Base-by-base conservation (phyloP, 2,329 filamentous ascomycete genomes). In the Raffaelea ambrosiae region DNA sequence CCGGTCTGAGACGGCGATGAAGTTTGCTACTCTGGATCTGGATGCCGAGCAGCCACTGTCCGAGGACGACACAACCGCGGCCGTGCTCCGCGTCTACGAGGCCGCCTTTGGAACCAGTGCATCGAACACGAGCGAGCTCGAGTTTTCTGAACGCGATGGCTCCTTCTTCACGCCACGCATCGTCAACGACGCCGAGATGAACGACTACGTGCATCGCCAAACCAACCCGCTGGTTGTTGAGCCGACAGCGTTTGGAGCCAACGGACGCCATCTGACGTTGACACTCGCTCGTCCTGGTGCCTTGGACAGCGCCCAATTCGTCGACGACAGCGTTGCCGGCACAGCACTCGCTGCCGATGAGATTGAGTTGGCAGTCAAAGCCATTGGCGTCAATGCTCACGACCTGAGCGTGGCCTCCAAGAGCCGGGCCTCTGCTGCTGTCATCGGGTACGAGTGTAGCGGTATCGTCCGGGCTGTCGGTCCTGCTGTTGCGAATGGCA, bases 1-100 rank as follows among this genome's bases (percentile, higher is more conserved):
- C 20, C 69, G 71, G 1, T 72, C 71, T 1, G 72, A 74, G 53
- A 66, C 67, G 1, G 63, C 64, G 21, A 66, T 71, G 43, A 62
- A 62, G 13, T 68, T 70, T 16, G 67, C 68, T 1, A 72, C 67
- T 1, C 58, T 76, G 0, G 71, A 74, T 43, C 58, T 75, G 1
- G 68, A 74, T 31, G 64, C 64, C 4, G 40, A 48, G 11, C 40
- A 45, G 0, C 47, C 45, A 0, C 54, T 62, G 3, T 55, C 55
- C 1, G 58, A 60, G 39, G 51, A 53, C 5, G 55, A 52, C 7
- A 56, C 58, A 3, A 48, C 54, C 8, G 49, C 54, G 16, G 52
- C 56, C 3, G 54, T 65, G 13, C 45, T 60, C 19, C 54, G 61
- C 43, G 63, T 70, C 0, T 66, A 69, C 56, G 56, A 56, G 23